Conservation (phyloP, 176 grass and related monocot species). For the Eragrostis nindensis region DNA sequence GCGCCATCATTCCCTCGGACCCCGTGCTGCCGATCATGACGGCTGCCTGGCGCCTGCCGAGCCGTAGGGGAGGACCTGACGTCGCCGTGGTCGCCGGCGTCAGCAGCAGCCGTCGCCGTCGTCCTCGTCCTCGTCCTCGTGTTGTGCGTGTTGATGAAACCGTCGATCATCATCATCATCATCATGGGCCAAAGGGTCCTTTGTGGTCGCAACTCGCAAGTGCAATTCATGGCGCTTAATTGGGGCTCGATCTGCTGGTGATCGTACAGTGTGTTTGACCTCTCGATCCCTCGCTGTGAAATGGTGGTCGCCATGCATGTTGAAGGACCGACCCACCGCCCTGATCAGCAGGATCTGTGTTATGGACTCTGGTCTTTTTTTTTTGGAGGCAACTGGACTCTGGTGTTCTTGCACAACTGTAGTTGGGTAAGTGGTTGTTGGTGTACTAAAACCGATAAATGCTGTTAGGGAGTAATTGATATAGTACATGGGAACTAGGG, state of each 20-base stretch:
- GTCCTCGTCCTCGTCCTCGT: background rate
- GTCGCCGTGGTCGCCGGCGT: background rate
- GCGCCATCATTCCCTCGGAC: slow-evolving; percentile 33
- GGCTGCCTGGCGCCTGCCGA: background rate
- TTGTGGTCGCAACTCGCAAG: background rate
- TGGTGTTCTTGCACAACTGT: background rate
- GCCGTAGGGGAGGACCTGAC: too few species aligned
- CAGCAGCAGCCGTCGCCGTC: background rate
- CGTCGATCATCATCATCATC: background rate
- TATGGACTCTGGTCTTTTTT: background rate
- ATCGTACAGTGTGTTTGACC: slow-evolving; percentile 10
- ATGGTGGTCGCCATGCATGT: too few species aligned
- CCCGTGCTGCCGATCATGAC: slow-evolving; percentile 21
- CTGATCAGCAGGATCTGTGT: slow-evolving; percentile 18
- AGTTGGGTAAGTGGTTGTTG: background rate
- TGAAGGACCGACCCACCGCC: background rate
- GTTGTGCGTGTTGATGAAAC: background rate
- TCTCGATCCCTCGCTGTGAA: slow-evolving; percentile 3
- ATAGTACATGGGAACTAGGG: background rate
- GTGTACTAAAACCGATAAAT: slow-evolving; percentile 2
- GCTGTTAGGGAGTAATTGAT: background rate
- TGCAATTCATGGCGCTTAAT: background rate
- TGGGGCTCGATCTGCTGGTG: background rate
- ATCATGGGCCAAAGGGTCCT: background rate
- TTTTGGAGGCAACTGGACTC: too few species aligned